Conservation (phyloP, 139 green algal species). For the Mesostigma viride region DNA sequence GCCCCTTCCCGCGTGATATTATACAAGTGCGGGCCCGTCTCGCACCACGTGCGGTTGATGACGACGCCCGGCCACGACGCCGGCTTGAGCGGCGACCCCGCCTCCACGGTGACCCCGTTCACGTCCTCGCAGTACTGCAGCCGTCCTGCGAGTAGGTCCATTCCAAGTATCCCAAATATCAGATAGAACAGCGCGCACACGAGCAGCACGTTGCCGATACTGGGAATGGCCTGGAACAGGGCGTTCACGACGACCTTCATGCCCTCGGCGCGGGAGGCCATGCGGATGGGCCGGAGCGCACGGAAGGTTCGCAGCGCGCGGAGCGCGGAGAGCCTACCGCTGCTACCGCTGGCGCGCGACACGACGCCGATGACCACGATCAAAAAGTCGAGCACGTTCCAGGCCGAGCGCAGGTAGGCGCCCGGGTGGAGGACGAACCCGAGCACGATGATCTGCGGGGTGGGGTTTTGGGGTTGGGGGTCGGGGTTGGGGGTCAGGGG, state of each 20-base stretch:
- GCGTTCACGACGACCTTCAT: slow-evolving; percentile 56
- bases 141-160: slow-evolving; percentile 43
- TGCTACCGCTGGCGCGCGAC: not conserved
- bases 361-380: slow-evolving; percentile 39
- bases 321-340: slow-evolving; percentile 25
- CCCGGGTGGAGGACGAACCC: slow-evolving; percentile 40
- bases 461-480: too few relatives aligned
- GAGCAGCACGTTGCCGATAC: slow-evolving; percentile 48
- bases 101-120: not conserved
- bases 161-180: slow-evolving; percentile 56
- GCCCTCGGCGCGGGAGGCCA: slow-evolving; percentile 37
- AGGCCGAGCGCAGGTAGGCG: slow-evolving; percentile 48
- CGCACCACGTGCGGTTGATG: too few relatives aligned
- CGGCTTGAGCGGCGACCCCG: not conserved
- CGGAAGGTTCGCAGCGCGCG: slow-evolving; percentile 45
- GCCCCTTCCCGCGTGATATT: too few relatives aligned
- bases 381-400: slow-evolving; percentile 49
- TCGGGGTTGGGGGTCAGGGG: too few relatives aligned
- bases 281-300: slow-evolving; percentile 46
- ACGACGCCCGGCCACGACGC: too few relatives aligned
- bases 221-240: slow-evolving; percentile 43
- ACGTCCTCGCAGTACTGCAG: slow-evolving; percentile 36
- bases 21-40: too few relatives aligned
- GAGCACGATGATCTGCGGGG: slow-evolving; percentile 24
- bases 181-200: slow-evolving; percentile 57